phyloP scores from a whole-genome alignment of 495 filamentous ascomycete genomes.

The Paragyromitra xinjiangensis region DNA sequence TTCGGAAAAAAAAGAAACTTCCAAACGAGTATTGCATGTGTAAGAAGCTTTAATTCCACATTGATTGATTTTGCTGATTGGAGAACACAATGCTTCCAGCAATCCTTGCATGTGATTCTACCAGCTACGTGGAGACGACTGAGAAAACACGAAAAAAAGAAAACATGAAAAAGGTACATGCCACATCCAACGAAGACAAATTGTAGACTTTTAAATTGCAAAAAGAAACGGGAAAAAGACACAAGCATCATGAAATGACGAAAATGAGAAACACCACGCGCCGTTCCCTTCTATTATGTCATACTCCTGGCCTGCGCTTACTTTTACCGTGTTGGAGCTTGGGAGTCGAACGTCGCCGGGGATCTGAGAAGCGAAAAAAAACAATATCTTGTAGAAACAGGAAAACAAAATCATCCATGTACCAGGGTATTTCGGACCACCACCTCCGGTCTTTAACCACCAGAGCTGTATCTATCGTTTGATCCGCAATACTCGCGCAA shows the following conservation, averaged over 20 bases:
- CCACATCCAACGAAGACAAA: slow-evolving; percentile 21
- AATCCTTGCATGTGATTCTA: slow-evolving; percentile 29
- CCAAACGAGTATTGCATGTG: neutral
- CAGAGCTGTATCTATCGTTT: neutral
- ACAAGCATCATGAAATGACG: slow-evolving; percentile 8
- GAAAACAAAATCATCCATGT: slow-evolving; percentile 42
- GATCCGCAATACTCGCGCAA: neutral
- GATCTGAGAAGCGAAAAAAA: slow-evolving; percentile 48
- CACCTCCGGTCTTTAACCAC: neutral
- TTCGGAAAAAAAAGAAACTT: neutral
- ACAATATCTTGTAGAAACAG: slow-evolving; percentile 23
- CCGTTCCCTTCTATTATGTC: slow-evolving; percentile 32
- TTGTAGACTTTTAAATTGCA: slow-evolving; percentile 32
- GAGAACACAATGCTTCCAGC: neutral
- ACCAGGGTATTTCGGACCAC: slow-evolving; percentile 28
- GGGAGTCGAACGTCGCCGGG: slow-evolving; percentile 45
- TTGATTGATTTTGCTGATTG: slow-evolving; percentile 11
- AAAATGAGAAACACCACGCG: slow-evolving; percentile 36
- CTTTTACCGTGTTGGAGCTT: slow-evolving; percentile 36
- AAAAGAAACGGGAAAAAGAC: slow-evolving; percentile 24
- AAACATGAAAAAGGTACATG: slow-evolving; percentile 28
- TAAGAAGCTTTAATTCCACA: neutral
- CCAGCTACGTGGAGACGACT: slow-evolving; percentile 6
- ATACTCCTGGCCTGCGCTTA: slow-evolving; percentile 21
- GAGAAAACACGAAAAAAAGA: slow-evolving; percentile 6